Percentiles rank a stretch among this genome's conserved stretches.
Conservation (phyloP, 2,329 filamentous ascomycete species). For the Aspergillus novofumigatus region DNA sequence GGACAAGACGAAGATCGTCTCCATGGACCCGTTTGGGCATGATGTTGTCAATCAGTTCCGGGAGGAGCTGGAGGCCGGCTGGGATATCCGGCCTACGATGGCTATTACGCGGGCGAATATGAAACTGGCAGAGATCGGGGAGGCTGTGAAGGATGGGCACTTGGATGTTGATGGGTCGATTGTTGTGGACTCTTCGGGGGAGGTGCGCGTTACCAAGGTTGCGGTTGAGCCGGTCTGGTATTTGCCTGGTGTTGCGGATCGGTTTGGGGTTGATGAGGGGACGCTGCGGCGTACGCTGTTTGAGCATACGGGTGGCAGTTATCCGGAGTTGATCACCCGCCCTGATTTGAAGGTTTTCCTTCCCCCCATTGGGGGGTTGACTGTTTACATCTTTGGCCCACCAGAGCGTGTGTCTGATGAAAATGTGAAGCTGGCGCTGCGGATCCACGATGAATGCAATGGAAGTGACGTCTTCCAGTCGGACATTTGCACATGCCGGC, state of each 20-base stretch:
- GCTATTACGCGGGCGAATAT: conserved; percentile 91
- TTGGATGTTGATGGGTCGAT: conserved; percentile 81
- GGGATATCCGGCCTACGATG: conserved; percentile 82
- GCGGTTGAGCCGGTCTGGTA: conserved; percentile 95
- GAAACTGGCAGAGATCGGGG: conserved; percentile 91
- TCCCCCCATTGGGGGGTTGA: conserved; percentile 90
- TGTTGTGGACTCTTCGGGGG: conserved; percentile 77
- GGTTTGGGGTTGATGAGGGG: conserved; percentile 89
- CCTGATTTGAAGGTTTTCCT: conserved; percentile 93
- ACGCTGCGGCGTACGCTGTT: conserved; percentile 82
- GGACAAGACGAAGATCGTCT: conserved; percentile 89
- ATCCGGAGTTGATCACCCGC: conserved; percentile 92
- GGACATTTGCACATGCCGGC: conserved; percentile 90
- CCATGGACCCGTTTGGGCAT: conserved; percentile 94
- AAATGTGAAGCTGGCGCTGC: conserved; percentile 71
- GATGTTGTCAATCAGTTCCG: conserved; percentile 76
- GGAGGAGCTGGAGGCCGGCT: conserved; percentile 65
- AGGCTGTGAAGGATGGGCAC: conserved; percentile 75
- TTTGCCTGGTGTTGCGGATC: conserved; percentile 78
- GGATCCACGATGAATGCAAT: conserved; percentile 88
- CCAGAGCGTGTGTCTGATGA: conserved; percentile 90
- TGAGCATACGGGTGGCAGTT: conserved; percentile 92
- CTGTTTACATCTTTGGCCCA: conserved; percentile 95
- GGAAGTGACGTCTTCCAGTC: conserved; percentile 97
- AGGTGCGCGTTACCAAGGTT: conserved; percentile 91